Evolutionary conservation across 2,329 filamentous ascomycete species (phyloP).

Genomic region (Paraconiothyrium brasiliense): DNA sequence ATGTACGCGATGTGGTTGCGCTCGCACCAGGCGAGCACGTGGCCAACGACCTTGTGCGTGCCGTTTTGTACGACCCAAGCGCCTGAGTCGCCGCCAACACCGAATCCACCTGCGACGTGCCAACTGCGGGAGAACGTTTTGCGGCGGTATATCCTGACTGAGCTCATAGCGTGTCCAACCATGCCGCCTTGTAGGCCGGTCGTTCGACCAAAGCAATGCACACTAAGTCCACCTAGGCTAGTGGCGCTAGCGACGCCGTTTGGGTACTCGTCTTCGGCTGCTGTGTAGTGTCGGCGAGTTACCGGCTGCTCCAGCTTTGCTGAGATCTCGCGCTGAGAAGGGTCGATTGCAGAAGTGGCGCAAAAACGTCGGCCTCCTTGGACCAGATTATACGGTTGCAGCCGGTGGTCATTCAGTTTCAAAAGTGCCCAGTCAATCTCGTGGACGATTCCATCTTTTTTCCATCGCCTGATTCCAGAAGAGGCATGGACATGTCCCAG

Average conservation of each 20-base stretch:
- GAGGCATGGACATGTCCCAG: constrained; percentile 89
- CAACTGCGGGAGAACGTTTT: constrained; percentile 79
- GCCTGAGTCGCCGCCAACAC: constrained; percentile 87
- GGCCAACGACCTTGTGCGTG: constrained; percentile 83
- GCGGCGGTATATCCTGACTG: constrained; percentile 88
- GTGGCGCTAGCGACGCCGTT: constrained; percentile 67
- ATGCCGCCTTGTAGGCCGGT: constrained; percentile 82
- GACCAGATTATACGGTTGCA: constrained; percentile 77
- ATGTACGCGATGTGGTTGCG: constrained; percentile 87
- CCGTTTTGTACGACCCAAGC: constrained; percentile 89
- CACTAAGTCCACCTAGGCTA: constrained; percentile 75
- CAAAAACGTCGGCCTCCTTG: constrained; percentile 59
- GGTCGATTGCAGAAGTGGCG: constrained; percentile 30
- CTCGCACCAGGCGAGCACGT: constrained; percentile 87
- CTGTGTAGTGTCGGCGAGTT: constrained; percentile 42
- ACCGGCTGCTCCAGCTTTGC: constrained; percentile 47
- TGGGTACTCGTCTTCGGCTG: constrained; percentile 58
- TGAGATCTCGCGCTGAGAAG: constrained; percentile 41
- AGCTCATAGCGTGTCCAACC: constrained; percentile 79
- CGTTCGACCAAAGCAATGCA: constrained; percentile 89
- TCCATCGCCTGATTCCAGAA: constrained; percentile 83
- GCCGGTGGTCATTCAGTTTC: constrained; percentile 75
- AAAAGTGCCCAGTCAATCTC: constrained; percentile 97
- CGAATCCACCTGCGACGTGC: constrained; percentile 68
- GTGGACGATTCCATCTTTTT: constrained; percentile 76